Evolutionary conservation across 257 asterid species (phyloP).

Genomic region (Cruciata laevipes): DNA sequence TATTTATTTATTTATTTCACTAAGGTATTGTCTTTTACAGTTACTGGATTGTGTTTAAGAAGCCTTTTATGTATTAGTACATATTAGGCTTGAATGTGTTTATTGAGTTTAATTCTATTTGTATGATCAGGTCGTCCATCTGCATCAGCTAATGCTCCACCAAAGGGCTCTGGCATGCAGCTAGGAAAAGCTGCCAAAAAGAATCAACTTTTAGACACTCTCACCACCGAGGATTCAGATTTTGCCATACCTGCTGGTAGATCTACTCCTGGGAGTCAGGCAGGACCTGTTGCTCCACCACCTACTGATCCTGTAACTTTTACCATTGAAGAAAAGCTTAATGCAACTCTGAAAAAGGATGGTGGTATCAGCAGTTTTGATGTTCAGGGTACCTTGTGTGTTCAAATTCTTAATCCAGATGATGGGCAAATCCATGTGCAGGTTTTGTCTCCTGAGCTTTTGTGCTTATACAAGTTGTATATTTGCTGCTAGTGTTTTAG

Average conservation of each 20-base stretch:
- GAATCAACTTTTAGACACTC: slow-evolving; percentile 82
- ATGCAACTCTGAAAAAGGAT: slow-evolving; percentile 61
- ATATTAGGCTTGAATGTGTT: not conserved
- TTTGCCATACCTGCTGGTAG: slow-evolving; percentile 82
- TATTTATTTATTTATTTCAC: not conserved
- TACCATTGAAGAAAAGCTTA: slow-evolving; percentile 77
- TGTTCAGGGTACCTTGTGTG: slow-evolving; percentile 77
- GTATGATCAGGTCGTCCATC: slow-evolving; percentile 57
- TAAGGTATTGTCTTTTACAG: not conserved
- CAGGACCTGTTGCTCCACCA: slow-evolving; percentile 58
- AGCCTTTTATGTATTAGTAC: too few species aligned
- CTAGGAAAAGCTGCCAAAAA: slow-evolving; percentile 72
- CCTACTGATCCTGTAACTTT: slow-evolving; percentile 86
- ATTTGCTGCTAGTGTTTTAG: not conserved
- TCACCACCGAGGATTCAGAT: slow-evolving; percentile 85
- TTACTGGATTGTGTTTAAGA: not conserved
- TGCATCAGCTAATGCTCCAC: slow-evolving; percentile 76
- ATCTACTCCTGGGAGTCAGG: slow-evolving; percentile 63
- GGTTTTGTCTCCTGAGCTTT: slow-evolving; percentile 29
- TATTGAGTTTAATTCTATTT: slow-evolving; percentile 10
- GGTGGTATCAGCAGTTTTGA: slow-evolving; percentile 86
- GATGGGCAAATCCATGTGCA: slow-evolving; percentile 90
- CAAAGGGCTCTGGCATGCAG: slow-evolving; percentile 84
- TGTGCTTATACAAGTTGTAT: not conserved
- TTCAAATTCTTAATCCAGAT: slow-evolving; percentile 77